Base-by-base conservation (phyloP, 176 grass and related monocot species). In the Avena eriantha region DNA sequence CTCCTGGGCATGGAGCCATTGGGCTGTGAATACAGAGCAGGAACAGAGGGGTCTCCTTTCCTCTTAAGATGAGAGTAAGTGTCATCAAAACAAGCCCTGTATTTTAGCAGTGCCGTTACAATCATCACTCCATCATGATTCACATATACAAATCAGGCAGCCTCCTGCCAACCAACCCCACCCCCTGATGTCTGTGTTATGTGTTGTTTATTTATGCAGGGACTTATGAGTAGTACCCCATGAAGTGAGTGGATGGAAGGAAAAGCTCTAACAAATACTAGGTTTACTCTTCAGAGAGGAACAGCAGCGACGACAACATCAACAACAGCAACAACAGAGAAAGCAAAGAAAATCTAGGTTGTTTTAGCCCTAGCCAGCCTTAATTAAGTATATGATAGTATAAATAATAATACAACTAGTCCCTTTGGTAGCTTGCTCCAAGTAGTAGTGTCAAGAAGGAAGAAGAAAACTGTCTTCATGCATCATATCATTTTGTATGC, bases 21-120 rank as follows among this genome's bases (percentile, higher is more conserved):
- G 95, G 93, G 39, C 87, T 98, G 89, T 98, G 93, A 98, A 93
- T 90, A 92, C 13, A 84, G 22, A 54, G 73, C 49, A 61, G 49
- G 69, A 56, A 19, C n/a, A 56, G 2, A 48, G 45, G 78, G 80
- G 69, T 75, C 33, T 50, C 17, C 46, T 93, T 89, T 83, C 84
- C 63, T 82, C 68, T 77, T 60, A 83, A 79, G 1, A 29, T 88
- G 54, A 78, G 85, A 85, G 87, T 95, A 89, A 90, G 95, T 74
- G 60, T 76, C 56, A 84, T 12, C 53, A 70, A 4, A 23, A 7
- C 13, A 54, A 51, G 7, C 19, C 31, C 29, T 55, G 41, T 60
- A 46, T 29, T 77, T 51, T 43, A 2, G 21, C 0, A 78, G 71
- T 51, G 13, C 16, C 21, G n/a, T 67, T 46, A 22, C 59, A 83